Base-by-base conservation (phyloP, 2,329 filamentous ascomycete genomes). In the Ophiosphaerella korrae region DNA sequence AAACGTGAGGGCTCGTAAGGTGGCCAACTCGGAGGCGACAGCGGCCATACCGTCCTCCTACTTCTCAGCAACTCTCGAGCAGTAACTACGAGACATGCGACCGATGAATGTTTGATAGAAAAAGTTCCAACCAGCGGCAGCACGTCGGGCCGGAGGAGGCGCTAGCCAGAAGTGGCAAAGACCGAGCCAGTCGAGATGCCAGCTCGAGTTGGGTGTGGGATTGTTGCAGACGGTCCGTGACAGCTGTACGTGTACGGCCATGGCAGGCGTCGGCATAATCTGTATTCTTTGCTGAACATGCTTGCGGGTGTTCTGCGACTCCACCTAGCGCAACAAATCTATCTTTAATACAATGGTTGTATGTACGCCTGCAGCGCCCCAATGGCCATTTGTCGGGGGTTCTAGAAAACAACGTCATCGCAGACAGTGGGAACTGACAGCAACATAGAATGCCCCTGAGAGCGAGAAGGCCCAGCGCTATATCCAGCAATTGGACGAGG, bases 401-500 rank as follows among this genome's bases (percentile, higher is more conserved):
- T 32, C 11, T 49, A 31, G 23, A 47, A 34, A 53, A 50, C 66
- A 69, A 72, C 70, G 70, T 73, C 70, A 71, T 71, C 37, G 42
- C 49, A 52, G 16, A 42, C 52, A 49, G 37, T 36, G 38, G 46
- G 48, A 63, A 61, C 71, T 72, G 46, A 73, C 67, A 45, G 45
- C 47, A 55, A 44, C 48, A 51, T 58, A 73, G 72, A 81, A 75
- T 67, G 48, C 69, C 61, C 70, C 78, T 70, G 81, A 83, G 71
- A 80, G 85, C 76, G 81, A 83, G 60, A 99, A 99, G 79, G 92
- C 87, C 56, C 83, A 83, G 63, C 85, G 87, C 71, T 97, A 97
- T 75, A 83, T 96, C 62, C 82, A 84, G 71, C 85, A 86, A 75
- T 84, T 99, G 68, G 90, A 97, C 73, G 83, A 87, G 63, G 92